Percentiles rank a stretch among this genome's conserved stretches.
Conservation (phyloP, 768 basidiomycete genomes). For the Suillus decipiens region DNA sequence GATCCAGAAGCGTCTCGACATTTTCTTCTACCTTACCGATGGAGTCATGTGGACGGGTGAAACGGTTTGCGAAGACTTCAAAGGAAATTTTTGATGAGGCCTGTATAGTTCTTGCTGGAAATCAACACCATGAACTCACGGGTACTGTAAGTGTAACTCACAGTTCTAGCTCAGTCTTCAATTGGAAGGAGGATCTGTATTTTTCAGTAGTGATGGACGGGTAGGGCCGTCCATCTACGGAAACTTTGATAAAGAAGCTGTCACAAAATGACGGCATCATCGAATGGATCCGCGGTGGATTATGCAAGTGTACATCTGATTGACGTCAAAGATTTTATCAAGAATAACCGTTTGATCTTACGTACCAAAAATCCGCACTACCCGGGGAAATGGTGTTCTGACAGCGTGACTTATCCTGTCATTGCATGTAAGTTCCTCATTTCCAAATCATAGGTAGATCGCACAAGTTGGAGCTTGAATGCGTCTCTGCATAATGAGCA, state of each 20-base stretch:
- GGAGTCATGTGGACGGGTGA: conserved; percentile 2
- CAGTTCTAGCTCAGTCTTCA: conserved; percentile 8
- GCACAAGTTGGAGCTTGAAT: neutral
- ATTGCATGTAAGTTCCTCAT: neutral
- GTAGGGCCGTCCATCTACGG: neutral
- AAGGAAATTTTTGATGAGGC: conserved; percentile 9
- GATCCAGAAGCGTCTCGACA: conserved; percentile 3
- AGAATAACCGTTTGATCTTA: neutral
- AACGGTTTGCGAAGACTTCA: conserved; percentile 11
- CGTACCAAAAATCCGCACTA: neutral
- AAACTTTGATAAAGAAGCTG: conserved; percentile 10
- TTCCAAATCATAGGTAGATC: neutral
- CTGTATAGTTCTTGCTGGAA: conserved; percentile 8
- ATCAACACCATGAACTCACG: neutral
- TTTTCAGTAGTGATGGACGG: neutral
- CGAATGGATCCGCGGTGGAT: conserved; percentile 1
- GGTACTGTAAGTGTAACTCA: neutral
- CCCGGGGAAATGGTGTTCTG: neutral
- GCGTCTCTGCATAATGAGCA: neutral
- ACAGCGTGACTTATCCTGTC: neutral
- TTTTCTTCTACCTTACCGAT: conserved; percentile 10
- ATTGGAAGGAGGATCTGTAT: conserved; percentile 6
- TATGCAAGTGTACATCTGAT: conserved; percentile 7
- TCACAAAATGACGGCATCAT: conserved; percentile 2
- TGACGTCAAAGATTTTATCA: neutral